Evolutionary conservation across 2,329 filamentous ascomycete species (phyloP).

Genomic region (Bipolaris gigantea): DNA sequence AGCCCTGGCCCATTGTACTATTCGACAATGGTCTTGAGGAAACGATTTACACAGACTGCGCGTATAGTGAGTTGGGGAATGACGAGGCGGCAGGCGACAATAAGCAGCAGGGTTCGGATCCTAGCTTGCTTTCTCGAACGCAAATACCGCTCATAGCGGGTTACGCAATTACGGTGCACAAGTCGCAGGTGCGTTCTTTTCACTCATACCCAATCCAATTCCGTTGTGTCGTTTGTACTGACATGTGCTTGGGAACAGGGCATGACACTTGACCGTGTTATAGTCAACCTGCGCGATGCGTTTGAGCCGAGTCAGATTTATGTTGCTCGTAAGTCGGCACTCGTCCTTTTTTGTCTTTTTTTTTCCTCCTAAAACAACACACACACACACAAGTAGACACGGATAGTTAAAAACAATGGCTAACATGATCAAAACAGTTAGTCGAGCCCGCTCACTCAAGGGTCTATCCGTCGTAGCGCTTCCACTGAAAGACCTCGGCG

Average conservation of each 20-base stretch:
- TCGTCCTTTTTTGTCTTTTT: neutral
- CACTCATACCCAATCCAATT: neutral
- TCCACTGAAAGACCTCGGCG: conserved; percentile 23
- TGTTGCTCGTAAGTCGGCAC: conserved; percentile 52
- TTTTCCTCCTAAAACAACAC: too few species aligned
- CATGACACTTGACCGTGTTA: conserved; percentile 62
- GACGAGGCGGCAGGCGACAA: conserved; percentile 11
- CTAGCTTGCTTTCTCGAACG: conserved; percentile 57
- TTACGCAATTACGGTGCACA: conserved; percentile 67
- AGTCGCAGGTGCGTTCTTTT: conserved; percentile 44
- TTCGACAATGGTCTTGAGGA: conserved; percentile 54
- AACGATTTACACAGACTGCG: conserved; percentile 57
- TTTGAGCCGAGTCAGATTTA: conserved; percentile 65
- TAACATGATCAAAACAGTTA: conserved; percentile 44
- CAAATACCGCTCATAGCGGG: conserved; percentile 63
- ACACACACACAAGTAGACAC: too few species aligned
- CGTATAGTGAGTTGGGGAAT: conserved; percentile 52
- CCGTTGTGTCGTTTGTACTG: neutral
- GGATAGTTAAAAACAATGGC: neutral
- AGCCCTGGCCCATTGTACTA: conserved; percentile 55
- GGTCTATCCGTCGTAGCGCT: conserved; percentile 51
- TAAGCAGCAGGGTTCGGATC: conserved; percentile 13
- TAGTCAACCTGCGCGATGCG: conserved; percentile 55
- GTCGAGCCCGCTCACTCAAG: conserved; percentile 55
- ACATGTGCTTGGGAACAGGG: conserved; percentile 38